Base-by-base conservation (phyloP, 2,329 filamentous ascomycete genomes). In the Epichloe brachyelytri region DNA sequence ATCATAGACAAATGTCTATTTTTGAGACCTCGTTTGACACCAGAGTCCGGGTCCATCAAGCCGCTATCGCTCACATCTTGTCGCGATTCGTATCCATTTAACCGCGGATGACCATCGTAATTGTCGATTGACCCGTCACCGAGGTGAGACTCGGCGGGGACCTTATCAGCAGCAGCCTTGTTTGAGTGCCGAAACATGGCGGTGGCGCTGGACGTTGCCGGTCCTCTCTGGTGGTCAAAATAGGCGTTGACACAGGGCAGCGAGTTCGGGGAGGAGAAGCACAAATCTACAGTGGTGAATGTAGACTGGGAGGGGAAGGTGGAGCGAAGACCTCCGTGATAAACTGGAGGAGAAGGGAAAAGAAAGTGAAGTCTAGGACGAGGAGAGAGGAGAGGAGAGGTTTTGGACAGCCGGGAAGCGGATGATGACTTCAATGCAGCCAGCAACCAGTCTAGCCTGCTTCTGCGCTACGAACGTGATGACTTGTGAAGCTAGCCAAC, bases 11-110 rank as follows among this genome's bases (percentile, higher is more conserved):
- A 64, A 62, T 86, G 81, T 6, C 81, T 71, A 37, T 80, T 84
- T 65, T 85, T 84, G 50, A 86, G 73, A 2, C 81, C 83, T 53
- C 83, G 76, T 68, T 81, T 84, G 57, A 86, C 81, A 34, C 84
- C 79, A 54, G 74, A 79, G 51, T 82, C 69, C 22, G 80, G 75
- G 66, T 85, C 76, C 61, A 80, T 76, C 44, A 59, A 53, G 41
- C 72, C 66, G 59, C 68, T 58, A 60, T 74, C 63, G 54, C 55
- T 56, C 15, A 49, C 47, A 34, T 60, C 26, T 52, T 56, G 17
- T 48, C 46, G 33, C 36, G 49, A 43, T 30, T 12, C 52, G 33
- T 49, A 39, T 26, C 51, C 54, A 34, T 55, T 58, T 48, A 60
- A 59, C 43, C 57, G 51, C 20, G 43, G 8, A 46, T 46, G 50